These are phyloP conservation scores for Xerocomellus dryophilus DNA, from an alignment of 768 basidiomycete genomes.

Conservation along the genomic window DNA sequence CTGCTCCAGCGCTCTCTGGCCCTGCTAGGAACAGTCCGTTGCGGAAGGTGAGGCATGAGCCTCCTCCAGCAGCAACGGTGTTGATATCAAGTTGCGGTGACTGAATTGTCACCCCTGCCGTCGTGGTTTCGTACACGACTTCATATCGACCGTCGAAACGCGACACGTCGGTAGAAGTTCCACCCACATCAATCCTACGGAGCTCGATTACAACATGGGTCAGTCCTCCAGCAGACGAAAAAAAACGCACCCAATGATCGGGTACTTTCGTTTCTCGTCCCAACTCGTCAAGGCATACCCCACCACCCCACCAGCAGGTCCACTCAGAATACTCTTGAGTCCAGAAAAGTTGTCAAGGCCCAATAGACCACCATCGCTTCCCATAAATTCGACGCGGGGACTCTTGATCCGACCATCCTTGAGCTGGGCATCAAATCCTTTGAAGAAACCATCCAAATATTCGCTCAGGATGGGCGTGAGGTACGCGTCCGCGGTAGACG, in stretches of 20 bases:
- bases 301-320: slow-evolving; percentile 94
- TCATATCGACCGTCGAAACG: slow-evolving; percentile 90
- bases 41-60: slow-evolving; percentile 81
- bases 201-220: not conserved
- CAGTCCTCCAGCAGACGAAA: not conserved
- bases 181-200: slow-evolving; percentile 82
- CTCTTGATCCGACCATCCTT: slow-evolving; percentile 55
- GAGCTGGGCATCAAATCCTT: slow-evolving; percentile 77
- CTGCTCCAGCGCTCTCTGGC: slow-evolving; percentile 89
- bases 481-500: slow-evolving; percentile 93
- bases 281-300: slow-evolving; percentile 90
- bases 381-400: slow-evolving; percentile 92
- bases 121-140: slow-evolving; percentile 92
- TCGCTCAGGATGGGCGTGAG: slow-evolving; percentile 82
- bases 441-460: slow-evolving; percentile 90
- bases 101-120: slow-evolving; percentile 90
- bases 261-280: slow-evolving; percentile 65
- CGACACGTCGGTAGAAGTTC: slow-evolving; percentile 94
- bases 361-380: slow-evolving; percentile 83
- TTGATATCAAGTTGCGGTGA: slow-evolving; percentile 94
- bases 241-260: slow-evolving; percentile 78
- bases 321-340: slow-evolving; percentile 88
- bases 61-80: slow-evolving; percentile 94
- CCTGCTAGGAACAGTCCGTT: slow-evolving; percentile 91
- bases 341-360: slow-evolving; percentile 86